These are phyloP conservation scores for Aureobasidium subglaciale DNA, from an alignment of 2,329 filamentous ascomycete species.

Conservation along the genomic window DNA sequence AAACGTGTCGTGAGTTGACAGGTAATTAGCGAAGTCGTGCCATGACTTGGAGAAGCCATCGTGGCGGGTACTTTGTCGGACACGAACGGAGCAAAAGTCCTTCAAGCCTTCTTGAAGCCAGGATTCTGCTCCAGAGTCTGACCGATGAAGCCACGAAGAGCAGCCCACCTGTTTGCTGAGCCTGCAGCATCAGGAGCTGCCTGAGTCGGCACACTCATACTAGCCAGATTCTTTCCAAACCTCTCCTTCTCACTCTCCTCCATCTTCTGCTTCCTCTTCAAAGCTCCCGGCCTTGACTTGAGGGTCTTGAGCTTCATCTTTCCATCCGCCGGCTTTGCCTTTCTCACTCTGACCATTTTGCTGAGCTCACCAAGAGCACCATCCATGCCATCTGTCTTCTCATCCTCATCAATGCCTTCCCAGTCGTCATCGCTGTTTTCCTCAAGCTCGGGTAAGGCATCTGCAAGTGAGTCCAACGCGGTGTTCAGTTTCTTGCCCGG, in stretches of 20 bases:
- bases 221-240: conserved; percentile 76
- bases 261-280: conserved; percentile 75
- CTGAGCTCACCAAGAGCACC: conserved; percentile 14
- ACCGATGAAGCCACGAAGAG: conserved; percentile 74
- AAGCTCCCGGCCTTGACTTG: conserved; percentile 66
- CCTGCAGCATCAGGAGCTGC: conserved; percentile 30
- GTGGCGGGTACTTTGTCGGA: too few relatives aligned
- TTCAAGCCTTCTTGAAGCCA: conserved; percentile 47
- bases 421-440: conserved; percentile 40
- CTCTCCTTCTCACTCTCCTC: conserved; percentile 75
- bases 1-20: too few relatives aligned
- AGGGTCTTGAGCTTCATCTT: conserved; percentile 70
- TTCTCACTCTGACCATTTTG: conserved; percentile 19
- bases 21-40: too few relatives aligned
- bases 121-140: conserved; percentile 84
- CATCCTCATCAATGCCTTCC: conserved; percentile 27
- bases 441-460: conserved; percentile 63
- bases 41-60: too few relatives aligned
- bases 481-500: conserved; percentile 72
- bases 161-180: conserved; percentile 63
- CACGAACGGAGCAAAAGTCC: too few relatives aligned
- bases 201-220: conserved; percentile 41
- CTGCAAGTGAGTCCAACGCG: conserved; percentile 66
- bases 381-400: conserved; percentile 8
- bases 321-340: conserved; percentile 37